A percentile compares a stretch with the other conserved stretches of the same genome.
phyloP scores from a whole-genome alignment of 78 protist species.

The Cavenderia fasciculata region DNA sequence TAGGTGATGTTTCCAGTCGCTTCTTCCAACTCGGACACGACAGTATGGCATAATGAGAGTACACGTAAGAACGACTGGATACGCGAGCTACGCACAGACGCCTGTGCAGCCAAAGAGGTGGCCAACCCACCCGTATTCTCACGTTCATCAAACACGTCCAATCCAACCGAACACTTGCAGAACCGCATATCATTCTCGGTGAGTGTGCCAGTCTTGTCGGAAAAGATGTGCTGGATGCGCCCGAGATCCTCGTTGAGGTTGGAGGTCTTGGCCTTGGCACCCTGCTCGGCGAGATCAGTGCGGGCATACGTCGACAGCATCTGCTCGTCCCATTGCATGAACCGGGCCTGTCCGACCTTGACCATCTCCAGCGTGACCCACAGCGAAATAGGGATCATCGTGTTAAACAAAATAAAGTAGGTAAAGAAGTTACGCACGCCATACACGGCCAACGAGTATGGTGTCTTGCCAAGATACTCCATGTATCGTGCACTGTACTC shows the following conservation, averaged over 20 bases:
- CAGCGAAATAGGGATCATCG: conserved; percentile 81
- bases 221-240: conserved; percentile 79
- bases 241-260: conserved; percentile 84
- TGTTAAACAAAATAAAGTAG: conserved; percentile 77
- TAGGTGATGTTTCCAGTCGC: conserved; percentile 63
- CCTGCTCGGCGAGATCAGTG: conserved; percentile 7
- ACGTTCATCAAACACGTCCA: conserved; percentile 42
- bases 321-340: conserved; percentile 82
- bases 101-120: not conserved
- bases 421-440: conserved; percentile 79
- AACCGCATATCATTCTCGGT: conserved; percentile 85
- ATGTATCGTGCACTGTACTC: not conserved
- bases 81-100: not conserved
- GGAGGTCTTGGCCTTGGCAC: conserved; percentile 76
- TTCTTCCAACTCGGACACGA: conserved; percentile 61
- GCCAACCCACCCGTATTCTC: conserved; percentile 29
- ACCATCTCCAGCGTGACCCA: conserved; percentile 86
- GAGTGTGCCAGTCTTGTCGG: conserved; percentile 89
- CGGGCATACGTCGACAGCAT: conserved; percentile 11
- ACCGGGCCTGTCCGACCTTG: conserved; percentile 76
- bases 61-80: conserved; percentile 51
- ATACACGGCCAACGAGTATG: not conserved
- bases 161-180: conserved; percentile 75
- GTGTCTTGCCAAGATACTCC: conserved; percentile 25
- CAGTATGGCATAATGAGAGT: conserved; percentile 75